These are phyloP conservation scores for Aethionema arabicum DNA, from an alignment of 345 rosid species.

Conservation along the genomic window DNA sequence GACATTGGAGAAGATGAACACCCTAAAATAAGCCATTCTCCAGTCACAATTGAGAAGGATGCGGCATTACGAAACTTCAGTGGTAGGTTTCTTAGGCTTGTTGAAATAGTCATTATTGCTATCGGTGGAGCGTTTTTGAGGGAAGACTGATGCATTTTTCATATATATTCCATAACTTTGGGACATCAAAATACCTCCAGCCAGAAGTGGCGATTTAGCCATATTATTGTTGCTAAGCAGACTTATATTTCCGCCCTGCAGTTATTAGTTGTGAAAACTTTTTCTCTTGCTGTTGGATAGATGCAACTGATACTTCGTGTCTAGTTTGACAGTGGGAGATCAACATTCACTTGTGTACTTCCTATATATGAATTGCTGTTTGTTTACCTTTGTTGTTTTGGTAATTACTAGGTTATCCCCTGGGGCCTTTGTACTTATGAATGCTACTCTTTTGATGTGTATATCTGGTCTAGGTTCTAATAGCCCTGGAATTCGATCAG, in stretches of 20 bases:
- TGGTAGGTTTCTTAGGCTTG: conserved; percentile 32
- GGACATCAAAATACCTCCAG: background rate
- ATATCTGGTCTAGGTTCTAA: conserved; percentile 22
- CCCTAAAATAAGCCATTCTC: conserved; percentile 46
- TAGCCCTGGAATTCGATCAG: conserved; percentile 18
- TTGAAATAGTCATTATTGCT: conserved; percentile 3
- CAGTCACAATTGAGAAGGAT: conserved; percentile 57
- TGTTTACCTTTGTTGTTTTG: background rate
- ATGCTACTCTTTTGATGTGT: conserved; percentile 15
- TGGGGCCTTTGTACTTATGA: background rate
- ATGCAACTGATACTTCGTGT: background rate
- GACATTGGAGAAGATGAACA: conserved; percentile 75
- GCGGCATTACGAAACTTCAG: conserved; percentile 55
- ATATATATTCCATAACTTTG: background rate
- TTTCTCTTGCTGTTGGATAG: conserved; percentile 5
- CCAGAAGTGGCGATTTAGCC: conserved; percentile 8
- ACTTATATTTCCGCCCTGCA: background rate
- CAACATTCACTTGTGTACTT: background rate
- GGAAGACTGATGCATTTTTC: conserved; percentile 9
- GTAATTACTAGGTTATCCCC: background rate
- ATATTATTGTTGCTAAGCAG: background rate
- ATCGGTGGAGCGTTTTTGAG: background rate
- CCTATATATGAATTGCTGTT: background rate
- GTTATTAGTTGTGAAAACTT: background rate
- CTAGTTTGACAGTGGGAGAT: conserved; percentile 7